Conservation (phyloP, 192 early-diverging fungal species). For the Backusella macrospora region DNA sequence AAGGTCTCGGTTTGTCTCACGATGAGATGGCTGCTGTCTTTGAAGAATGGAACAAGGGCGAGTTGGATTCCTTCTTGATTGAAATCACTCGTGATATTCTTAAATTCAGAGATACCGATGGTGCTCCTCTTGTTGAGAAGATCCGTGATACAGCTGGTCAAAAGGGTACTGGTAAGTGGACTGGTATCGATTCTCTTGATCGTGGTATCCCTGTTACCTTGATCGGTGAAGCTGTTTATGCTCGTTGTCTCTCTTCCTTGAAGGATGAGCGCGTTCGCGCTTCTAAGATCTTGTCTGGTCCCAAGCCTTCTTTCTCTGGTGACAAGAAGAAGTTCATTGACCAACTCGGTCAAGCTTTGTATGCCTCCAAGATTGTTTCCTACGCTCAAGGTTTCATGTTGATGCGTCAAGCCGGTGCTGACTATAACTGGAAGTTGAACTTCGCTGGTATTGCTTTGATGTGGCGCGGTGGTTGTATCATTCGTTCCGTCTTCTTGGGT, state of each 20-base stretch:
- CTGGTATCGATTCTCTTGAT: constrained; percentile 93
- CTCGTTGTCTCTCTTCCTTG: constrained; percentile 94
- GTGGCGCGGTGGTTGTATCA: constrained; percentile 99
- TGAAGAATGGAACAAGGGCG: constrained; percentile 95
- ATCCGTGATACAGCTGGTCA: constrained; percentile 97
- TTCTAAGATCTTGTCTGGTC: constrained; percentile 83
- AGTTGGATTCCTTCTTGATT: constrained; percentile 95
- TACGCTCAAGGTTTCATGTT: constrained; percentile 99
- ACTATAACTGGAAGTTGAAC: constrained; percentile 94
- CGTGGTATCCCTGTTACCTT: constrained; percentile 95
- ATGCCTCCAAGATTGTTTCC: constrained; percentile 97
- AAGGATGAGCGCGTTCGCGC: constrained; percentile 95
- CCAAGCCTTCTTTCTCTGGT: constrained; percentile 71
- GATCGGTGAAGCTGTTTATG: constrained; percentile 97
- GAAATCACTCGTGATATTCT: constrained; percentile 96
- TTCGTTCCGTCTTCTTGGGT: constrained; percentile 94
- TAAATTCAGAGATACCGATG: constrained; percentile 90
- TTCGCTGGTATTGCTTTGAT: constrained; percentile 97
- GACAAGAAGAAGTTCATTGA: constrained; percentile 90
- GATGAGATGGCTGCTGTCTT: constrained; percentile 93
- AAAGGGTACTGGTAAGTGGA: constrained; percentile 99
- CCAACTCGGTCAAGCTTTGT: constrained; percentile 90
- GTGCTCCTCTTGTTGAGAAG: constrained; percentile 86
- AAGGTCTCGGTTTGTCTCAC: constrained; percentile 75
- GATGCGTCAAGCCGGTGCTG: constrained; percentile 93